Evolutionary conservation across 2,329 filamentous ascomycete species (phyloP).

Genomic region (Plenodomus lindquistii): DNA sequence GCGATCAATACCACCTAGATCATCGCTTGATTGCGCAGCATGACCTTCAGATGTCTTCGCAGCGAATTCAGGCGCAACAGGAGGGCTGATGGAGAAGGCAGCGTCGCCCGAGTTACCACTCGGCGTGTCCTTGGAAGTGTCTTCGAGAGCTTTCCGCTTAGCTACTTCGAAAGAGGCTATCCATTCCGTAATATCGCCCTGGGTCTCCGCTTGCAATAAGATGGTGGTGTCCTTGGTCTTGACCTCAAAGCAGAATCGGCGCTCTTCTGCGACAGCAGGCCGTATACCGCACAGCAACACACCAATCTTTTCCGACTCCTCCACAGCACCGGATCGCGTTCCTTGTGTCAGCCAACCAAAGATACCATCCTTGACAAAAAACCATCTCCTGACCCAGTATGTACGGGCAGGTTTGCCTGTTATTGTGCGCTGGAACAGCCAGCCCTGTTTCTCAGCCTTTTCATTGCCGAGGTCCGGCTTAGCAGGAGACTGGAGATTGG

Average conservation of each 20-base stretch:
- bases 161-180: slow-evolving; percentile 90
- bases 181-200: slow-evolving; percentile 91
- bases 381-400: slow-evolving; percentile 91
- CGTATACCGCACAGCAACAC: slow-evolving; percentile 92
- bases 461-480: slow-evolving; percentile 54
- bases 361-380: slow-evolving; percentile 92
- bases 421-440: slow-evolving; percentile 81
- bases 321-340: slow-evolving; percentile 76
- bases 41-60: slow-evolving; percentile 75
- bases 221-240: slow-evolving; percentile 95
- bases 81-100: slow-evolving; percentile 90
- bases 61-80: slow-evolving; percentile 87
- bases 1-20: slow-evolving; percentile 61
- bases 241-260: slow-evolving; percentile 96
- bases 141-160: slow-evolving; percentile 89
- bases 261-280: slow-evolving; percentile 87
- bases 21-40: slow-evolving; percentile 57
- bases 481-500: slow-evolving; percentile 53
- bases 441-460: slow-evolving; percentile 84
- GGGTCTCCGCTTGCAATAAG: slow-evolving; percentile 89
- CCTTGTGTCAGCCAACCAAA: slow-evolving; percentile 93
- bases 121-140: slow-evolving; percentile 58
- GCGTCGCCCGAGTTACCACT: slow-evolving; percentile 61
- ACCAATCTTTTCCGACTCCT: slow-evolving; percentile 95
- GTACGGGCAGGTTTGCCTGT: slow-evolving; percentile 88